Evolutionary conservation across 495 filamentous ascomycete species (phyloP).

Genomic region (Penicillium bovifimosum): DNA sequence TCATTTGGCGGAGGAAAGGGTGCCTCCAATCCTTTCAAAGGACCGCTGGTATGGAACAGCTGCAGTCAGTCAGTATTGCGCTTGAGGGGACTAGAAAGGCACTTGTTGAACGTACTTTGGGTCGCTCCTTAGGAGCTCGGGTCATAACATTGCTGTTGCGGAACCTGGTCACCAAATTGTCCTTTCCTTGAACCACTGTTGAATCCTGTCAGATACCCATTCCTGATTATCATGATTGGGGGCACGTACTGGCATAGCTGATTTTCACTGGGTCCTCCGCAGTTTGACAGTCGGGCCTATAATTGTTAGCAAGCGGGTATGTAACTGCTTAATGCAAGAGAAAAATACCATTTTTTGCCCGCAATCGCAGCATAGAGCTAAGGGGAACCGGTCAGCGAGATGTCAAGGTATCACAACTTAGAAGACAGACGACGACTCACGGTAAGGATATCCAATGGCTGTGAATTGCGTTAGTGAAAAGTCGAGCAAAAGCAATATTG

Average conservation of each 20-base stretch:
- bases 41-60: slow-evolving; percentile 41
- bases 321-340: not conserved
- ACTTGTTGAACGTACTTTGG: slow-evolving; percentile 55
- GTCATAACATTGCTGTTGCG: slow-evolving; percentile 94
- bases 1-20: slow-evolving; percentile 16
- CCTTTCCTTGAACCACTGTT: slow-evolving; percentile 82
- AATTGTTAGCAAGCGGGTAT: not conserved
- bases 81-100: not conserved
- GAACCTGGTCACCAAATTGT: slow-evolving; percentile 88
- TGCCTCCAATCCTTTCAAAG: slow-evolving; percentile 7
- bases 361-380: slow-evolving; percentile 71
- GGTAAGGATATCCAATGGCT: slow-evolving; percentile 69
- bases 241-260: slow-evolving; percentile 76
- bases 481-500: not conserved
- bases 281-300: too few relatives aligned
- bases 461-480: slow-evolving; percentile 14
- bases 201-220: slow-evolving; percentile 12
- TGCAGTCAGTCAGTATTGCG: slow-evolving; percentile 17
- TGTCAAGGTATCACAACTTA: not conserved
- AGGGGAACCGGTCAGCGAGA: slow-evolving; percentile 18
- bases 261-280: too few relatives aligned
- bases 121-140: slow-evolving; percentile 72
- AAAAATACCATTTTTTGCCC: slow-evolving; percentile 62
- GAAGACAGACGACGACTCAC: slow-evolving; percentile 39
- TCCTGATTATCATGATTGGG: slow-evolving; percentile 9